These are phyloP conservation scores for Coniophora puteana DNA, from an alignment of 1,284 basidiomycete genomes.

Conservation along the genomic window DNA sequence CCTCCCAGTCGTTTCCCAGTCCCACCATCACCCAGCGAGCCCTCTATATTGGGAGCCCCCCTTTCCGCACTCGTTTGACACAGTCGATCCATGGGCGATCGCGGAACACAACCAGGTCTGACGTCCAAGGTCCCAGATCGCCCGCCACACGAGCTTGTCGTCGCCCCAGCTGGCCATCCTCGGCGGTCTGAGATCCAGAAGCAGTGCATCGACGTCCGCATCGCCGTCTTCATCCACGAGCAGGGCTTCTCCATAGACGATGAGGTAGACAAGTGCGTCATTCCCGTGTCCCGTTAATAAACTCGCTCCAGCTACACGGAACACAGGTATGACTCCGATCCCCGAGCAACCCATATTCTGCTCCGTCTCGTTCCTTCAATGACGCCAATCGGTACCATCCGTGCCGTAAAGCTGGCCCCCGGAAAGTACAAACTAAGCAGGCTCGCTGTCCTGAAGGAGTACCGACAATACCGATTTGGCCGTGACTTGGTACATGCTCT, in stretches of 20 bases:
- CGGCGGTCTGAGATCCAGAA: slow-evolving; percentile 35
- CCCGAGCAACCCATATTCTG: slow-evolving; percentile 62
- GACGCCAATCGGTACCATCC: slow-evolving; percentile 64
- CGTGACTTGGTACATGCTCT: slow-evolving; percentile 55
- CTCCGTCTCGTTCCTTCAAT: slow-evolving; percentile 58
- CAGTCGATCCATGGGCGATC: too few species aligned
- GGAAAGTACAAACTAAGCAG: slow-evolving; percentile 61
- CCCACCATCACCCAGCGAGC: too few species aligned
- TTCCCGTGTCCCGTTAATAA: not conserved
- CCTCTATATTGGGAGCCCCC: too few species aligned
- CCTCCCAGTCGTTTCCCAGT: too few species aligned
- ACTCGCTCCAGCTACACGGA: slow-evolving; percentile 4
- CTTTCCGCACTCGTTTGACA: too few species aligned
- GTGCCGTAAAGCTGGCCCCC: slow-evolving; percentile 23
- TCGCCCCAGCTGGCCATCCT: slow-evolving; percentile 33
- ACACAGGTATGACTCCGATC: slow-evolving; percentile 55
- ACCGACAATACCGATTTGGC: slow-evolving; percentile 62
- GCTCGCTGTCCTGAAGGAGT: slow-evolving; percentile 62
- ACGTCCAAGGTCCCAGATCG: slow-evolving; percentile 7
- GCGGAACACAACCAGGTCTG: too few species aligned
- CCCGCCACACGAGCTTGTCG: slow-evolving; percentile 56
- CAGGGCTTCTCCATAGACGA: slow-evolving; percentile 60
- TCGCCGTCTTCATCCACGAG: slow-evolving; percentile 54
- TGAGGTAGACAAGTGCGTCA: slow-evolving; percentile 67
- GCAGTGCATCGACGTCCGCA: slow-evolving; percentile 62